Base-by-base conservation (phyloP, 352 stramenopile species). In the Phytophthora tentaculata region DNA sequence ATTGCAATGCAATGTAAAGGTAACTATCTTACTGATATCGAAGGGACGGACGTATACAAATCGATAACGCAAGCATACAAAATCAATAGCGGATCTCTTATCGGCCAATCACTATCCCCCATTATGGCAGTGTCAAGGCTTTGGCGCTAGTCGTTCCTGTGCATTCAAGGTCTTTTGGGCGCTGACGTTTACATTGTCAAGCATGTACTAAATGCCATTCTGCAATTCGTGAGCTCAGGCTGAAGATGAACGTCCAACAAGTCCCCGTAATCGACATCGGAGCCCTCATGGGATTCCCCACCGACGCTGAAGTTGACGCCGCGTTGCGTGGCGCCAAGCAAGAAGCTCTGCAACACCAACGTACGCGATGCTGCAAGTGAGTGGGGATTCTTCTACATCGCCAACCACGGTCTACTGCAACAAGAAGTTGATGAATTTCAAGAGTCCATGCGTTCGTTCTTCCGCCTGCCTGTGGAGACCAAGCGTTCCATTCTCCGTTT, bases 301-400 rank as follows among this genome's bases (percentile, higher is more conserved):
- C 50, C 35, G 77, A 88, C 61, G 65, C 53, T 0, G 47, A 80
- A 16, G 73, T 88, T 22, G 64, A 78, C 4, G 52, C 66, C 0
- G 67, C 51, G 20, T 57, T 83, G 43, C 56, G 37, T 10, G 39
- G 59, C 4, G 16, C 29, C 1, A 41, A 67, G 37, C 50, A n/a
- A 43, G 13, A 43, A 43, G 14, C 12, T 19, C 41, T 89, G n/a
- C 26, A 19, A 10, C 53, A 61, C 67, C 2, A 61, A 76, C n/a
- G 56, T 88, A 9, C 77, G 67, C 2, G 48, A 32, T 51, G 56
- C 63, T 26, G 63, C 56, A 10, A 76, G 73, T 22, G 80, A 92
- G 44, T 98, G 83, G 82, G 94, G 94, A 5, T 98, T 98, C 77
- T 98, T 98, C 74, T 96, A 98, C 78, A 83, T 98, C 43, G 62